Evolutionary conservation across 257 asterid species (phyloP).

Genomic region (Gynochthodes officinalis): DNA sequence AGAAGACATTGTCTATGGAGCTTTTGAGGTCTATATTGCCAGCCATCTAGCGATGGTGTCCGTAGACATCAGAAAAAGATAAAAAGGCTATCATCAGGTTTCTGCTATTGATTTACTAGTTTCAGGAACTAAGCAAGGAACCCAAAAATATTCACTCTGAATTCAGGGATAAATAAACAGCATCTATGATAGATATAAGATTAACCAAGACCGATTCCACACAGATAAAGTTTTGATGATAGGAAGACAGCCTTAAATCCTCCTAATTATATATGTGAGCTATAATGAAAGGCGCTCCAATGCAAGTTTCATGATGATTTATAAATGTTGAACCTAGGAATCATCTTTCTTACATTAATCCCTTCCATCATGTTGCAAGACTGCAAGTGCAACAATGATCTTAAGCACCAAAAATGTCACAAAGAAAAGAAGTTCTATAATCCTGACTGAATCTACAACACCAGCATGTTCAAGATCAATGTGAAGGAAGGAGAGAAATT

Average conservation of each 20-base stretch:
- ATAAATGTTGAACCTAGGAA: neutral
- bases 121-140: neutral
- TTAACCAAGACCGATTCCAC: neutral
- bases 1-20: constrained; percentile 51
- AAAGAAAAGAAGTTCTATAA: neutral
- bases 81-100: neutral
- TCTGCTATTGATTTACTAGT: neutral
- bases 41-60: neutral
- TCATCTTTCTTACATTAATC: neutral
- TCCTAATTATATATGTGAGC: neutral
- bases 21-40: constrained; percentile 40
- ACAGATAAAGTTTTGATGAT: neutral
- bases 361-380: neutral
- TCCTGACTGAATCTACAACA: neutral
- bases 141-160: neutral
- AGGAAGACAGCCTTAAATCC: neutral
- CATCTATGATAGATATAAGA: neutral
- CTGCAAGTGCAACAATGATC: neutral
- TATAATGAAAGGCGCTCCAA: neutral
- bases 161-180: neutral
- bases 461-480: neutral
- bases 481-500: neutral
- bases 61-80: neutral
- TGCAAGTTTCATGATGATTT: neutral
- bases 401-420: neutral